A percentile compares a stretch with the other conserved stretches of the same genome.
phyloP scores from a whole-genome alignment of 768 basidiomycete species.

The Tricholoma matsutake region DNA sequence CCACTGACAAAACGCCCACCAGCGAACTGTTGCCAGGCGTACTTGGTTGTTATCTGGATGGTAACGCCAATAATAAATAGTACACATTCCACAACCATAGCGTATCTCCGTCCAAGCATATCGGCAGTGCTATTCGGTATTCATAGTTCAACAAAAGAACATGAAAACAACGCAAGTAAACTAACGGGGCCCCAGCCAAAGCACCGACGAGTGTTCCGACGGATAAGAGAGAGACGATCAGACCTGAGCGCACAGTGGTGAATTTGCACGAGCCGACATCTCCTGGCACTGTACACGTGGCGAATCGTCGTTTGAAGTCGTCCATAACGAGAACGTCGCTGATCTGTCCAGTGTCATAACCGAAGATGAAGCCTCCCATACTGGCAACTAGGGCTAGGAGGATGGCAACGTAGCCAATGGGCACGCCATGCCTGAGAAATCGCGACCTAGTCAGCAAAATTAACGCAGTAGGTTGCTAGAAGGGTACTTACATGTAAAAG shows the following conservation, averaged over 20 bases:
- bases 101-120: constrained; percentile 59
- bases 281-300: constrained; percentile 39
- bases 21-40: constrained; percentile 64
- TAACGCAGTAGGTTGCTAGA: background rate
- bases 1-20: constrained; percentile 66
- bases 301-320: constrained; percentile 66
- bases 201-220: constrained; percentile 69
- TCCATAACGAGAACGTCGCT: constrained; percentile 73
- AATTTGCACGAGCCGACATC: constrained; percentile 48
- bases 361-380: constrained; percentile 70
- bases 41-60: constrained; percentile 49
- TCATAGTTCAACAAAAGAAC: constrained; percentile 1
- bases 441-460: background rate
- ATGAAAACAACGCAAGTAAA: constrained; percentile 11
- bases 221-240: constrained; percentile 68
- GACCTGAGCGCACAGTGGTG: constrained; percentile 52
- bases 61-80: constrained; percentile 61
- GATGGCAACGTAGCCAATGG: constrained; percentile 61
- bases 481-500: constrained; percentile 15
- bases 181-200: constrained; percentile 58
- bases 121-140: constrained; percentile 49
- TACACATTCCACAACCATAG: constrained; percentile 59
- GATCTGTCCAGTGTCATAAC: constrained; percentile 77
- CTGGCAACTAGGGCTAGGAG: constrained; percentile 64
- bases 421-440: constrained; percentile 48